Conservation (phyloP, 768 basidiomycete species). For the Pleurotus sapidus region DNA sequence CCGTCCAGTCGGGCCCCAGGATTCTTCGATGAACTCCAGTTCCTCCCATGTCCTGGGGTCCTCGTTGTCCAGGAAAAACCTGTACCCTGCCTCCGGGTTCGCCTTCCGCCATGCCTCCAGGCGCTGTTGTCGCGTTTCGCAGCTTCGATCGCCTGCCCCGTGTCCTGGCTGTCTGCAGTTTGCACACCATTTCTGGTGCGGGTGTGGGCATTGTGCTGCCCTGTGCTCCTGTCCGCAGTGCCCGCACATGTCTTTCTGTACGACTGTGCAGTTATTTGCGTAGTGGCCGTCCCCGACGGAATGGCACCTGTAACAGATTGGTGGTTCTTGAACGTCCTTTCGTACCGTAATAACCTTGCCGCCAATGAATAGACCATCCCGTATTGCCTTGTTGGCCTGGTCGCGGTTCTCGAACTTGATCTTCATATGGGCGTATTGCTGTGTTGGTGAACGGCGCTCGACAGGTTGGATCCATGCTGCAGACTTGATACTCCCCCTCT, state of each 20-base stretch:
- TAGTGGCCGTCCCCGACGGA: conserved; percentile 9
- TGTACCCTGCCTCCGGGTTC: conserved; percentile 14
- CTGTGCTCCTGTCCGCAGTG: conserved; percentile 16
- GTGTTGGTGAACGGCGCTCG: conserved; percentile 9
- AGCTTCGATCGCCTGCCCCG: conserved; percentile 21
- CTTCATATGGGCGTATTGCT: conserved; percentile 20
- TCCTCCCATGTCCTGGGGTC: conserved; percentile 9
- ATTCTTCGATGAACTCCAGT: too few relatives aligned
- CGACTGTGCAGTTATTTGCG: conserved; percentile 12
- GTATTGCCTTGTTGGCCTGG: conserved; percentile 13
- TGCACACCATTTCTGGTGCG: conserved; percentile 13
- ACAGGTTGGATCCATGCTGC: conserved; percentile 25
- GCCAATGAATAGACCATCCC: conserved; percentile 10
- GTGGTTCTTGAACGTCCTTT: conserved; percentile 15
- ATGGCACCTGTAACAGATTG: conserved; percentile 16
- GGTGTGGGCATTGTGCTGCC: conserved; percentile 10
- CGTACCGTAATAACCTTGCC: conserved; percentile 10
- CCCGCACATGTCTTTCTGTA: conserved; percentile 11
- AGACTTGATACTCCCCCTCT: neutral
- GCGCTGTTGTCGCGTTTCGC: conserved; percentile 16
- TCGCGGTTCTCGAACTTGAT: conserved; percentile 13
- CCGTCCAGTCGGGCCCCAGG: neutral
- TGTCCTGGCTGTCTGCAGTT: conserved; percentile 25
- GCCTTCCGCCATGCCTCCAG: conserved; percentile 8
- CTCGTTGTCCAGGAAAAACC: conserved; percentile 11